Percentiles rank a stretch among this genome's conserved stretches.
phyloP scores from a whole-genome alignment of 139 green algal genomes.

The Nannochloris sp. region DNA sequence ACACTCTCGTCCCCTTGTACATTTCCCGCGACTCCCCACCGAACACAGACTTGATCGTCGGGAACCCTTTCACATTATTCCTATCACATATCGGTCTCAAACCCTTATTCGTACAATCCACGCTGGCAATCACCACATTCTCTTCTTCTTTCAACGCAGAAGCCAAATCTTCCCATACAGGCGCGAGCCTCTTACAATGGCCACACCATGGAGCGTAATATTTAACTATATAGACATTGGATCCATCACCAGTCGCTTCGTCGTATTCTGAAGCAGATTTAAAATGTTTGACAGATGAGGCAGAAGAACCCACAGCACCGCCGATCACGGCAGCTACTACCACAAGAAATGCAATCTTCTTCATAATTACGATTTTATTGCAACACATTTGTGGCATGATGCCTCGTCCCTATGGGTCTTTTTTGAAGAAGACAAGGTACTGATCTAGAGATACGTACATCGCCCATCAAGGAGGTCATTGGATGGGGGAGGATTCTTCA shows the following conservation, averaged over 20 bases:
- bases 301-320: no score
- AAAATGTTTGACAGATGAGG: no score
- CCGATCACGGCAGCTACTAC: no score
- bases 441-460: no score
- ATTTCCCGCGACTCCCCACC: constrained; percentile 6
- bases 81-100: constrained; percentile 18
- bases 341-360: no score
- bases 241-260: not conserved
- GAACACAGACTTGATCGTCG: constrained; percentile 23
- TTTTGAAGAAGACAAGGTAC: no score
- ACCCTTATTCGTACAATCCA: constrained; percentile 27
- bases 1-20: constrained; percentile 15
- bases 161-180: constrained; percentile 24
- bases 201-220: constrained; percentile 19
- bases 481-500: no score
- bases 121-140: constrained; percentile 11
- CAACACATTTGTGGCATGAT: no score
- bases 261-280: no score
- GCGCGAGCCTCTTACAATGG: constrained; percentile 20
- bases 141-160: constrained; percentile 12
- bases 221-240: constrained; percentile 23
- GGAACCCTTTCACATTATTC: constrained; percentile 21
- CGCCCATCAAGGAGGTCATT: no score
- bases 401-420: no score
- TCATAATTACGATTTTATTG: no score